phyloP scores from a whole-genome alignment of 106 monocot species.

The Dactylorhiza incarnata region DNA sequence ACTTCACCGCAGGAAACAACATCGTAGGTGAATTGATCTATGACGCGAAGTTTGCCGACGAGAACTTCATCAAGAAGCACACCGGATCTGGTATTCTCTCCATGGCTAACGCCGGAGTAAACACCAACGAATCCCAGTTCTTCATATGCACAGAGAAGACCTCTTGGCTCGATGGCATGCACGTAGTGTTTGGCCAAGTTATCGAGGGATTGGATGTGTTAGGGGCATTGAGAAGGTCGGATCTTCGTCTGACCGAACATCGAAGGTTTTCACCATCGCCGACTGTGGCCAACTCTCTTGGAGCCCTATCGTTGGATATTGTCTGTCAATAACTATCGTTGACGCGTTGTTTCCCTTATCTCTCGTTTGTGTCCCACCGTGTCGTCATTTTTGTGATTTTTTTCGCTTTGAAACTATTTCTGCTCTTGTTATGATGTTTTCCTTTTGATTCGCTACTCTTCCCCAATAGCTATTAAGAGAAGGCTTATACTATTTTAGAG shows the following conservation, averaged over 20 bases:
- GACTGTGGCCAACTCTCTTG: conserved; percentile 54
- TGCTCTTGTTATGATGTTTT: too few relatives aligned
- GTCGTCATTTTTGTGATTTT: too few relatives aligned
- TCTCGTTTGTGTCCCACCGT: too few relatives aligned
- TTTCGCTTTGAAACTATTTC: too few relatives aligned
- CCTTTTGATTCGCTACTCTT: too few relatives aligned
- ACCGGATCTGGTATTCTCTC: conserved; percentile 54
- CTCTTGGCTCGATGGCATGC: conserved; percentile 64
- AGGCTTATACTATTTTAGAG: too few relatives aligned
- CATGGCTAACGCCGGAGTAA: conserved; percentile 70
- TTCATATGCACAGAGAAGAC: conserved; percentile 62
- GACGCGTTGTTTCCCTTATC: too few relatives aligned
- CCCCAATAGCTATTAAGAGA: too few relatives aligned
- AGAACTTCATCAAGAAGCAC: conserved; percentile 62
- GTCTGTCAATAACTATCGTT: background rate
- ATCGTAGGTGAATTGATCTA: conserved; percentile 81
- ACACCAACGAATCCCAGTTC: conserved; percentile 89
- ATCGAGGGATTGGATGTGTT: conserved; percentile 50
- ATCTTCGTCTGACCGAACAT: conserved; percentile 26
- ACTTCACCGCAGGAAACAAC: conserved; percentile 81
- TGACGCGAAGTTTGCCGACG: conserved; percentile 61
- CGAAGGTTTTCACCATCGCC: conserved; percentile 29
- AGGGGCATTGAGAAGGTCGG: conserved; percentile 44
- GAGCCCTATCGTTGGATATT: background rate
- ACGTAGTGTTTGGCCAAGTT: conserved; percentile 73